Evolutionary conservation across 345 rosid genomes (phyloP).

Genomic region (Pugionium cornutum): DNA sequence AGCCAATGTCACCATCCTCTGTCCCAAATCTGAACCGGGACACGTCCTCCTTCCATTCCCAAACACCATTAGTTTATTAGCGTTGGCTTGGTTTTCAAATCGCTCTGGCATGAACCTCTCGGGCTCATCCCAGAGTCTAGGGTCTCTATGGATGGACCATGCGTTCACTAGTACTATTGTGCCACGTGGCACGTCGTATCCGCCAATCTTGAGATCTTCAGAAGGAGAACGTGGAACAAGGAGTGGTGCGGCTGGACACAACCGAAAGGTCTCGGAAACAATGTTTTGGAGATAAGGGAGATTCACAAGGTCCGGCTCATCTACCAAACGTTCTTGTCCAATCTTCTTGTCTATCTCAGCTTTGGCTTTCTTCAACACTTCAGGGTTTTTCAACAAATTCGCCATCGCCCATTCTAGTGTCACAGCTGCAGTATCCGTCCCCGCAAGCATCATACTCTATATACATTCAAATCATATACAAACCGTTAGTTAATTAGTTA

Average conservation of each 20-base stretch:
- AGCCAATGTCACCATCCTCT: conserved; percentile 41
- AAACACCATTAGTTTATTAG: conserved; percentile 42
- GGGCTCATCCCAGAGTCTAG: conserved; percentile 48
- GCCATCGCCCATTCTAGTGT: conserved; percentile 67
- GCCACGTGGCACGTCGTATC: conserved; percentile 46
- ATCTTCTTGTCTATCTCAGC: conserved; percentile 42
- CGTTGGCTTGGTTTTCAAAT: conserved; percentile 39
- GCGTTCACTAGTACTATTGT: conserved; percentile 53
- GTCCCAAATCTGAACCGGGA: conserved; percentile 47
- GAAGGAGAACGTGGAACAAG: conserved; percentile 36
- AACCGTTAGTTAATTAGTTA: not conserved
- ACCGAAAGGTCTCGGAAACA: conserved; percentile 41
- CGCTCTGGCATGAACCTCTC: conserved; percentile 54
- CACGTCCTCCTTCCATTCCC: conserved; percentile 54
- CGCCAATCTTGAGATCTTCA: conserved; percentile 39
- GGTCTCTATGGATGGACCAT: conserved; percentile 68
- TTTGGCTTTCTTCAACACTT: conserved; percentile 38
- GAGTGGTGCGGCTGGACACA: conserved; percentile 39
- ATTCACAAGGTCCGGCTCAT: conserved; percentile 42
- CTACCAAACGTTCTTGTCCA: conserved; percentile 43
- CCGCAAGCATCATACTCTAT: conserved; percentile 48
- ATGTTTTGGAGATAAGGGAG: conserved; percentile 46
- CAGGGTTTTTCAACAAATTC: conserved; percentile 43
- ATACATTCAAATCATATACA: conserved; percentile 6
- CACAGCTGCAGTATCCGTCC: conserved; percentile 52